Evolutionary conservation across 2,329 filamentous ascomycete genomes (phyloP).

Genomic region (Verticillium alfalfae): DNA sequence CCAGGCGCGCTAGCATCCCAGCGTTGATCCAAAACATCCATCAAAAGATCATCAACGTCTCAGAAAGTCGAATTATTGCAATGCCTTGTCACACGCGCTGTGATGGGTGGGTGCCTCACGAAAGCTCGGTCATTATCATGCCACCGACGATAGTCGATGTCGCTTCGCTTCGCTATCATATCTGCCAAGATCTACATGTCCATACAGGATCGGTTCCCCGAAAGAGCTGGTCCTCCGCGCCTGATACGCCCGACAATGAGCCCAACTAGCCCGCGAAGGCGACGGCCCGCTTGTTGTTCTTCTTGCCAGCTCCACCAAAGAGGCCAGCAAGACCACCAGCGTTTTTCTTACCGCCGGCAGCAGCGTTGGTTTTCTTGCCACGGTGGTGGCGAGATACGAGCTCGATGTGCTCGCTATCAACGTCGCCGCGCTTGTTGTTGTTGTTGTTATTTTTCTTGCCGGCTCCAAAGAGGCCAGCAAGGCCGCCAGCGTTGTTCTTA

Average conservation of each 20-base stretch:
- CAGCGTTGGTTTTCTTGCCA: background rate
- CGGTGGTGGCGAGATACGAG: background rate
- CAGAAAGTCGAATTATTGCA: no score
- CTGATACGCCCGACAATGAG: no score
- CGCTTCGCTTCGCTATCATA: no score
- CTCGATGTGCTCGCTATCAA: background rate
- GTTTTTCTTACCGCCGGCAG: background rate
- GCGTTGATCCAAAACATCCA: no score
- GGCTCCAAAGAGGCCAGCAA: background rate
- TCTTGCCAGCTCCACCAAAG: background rate
- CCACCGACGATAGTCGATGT: no score
- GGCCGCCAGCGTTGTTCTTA: background rate
- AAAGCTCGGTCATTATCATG: no score
- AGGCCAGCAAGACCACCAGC: background rate
- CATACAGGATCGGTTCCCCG: background rate
- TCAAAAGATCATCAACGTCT: no score
- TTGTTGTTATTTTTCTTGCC: background rate
- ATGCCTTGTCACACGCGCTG: no score
- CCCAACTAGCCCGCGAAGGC: background rate
- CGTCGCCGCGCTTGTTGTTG: background rate
- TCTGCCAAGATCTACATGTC: background rate
- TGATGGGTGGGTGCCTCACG: no score
- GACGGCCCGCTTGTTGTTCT: conserved; percentile 1
- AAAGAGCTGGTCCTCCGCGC: background rate
- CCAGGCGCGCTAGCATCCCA: no score